A percentile compares a stretch with the other conserved stretches of the same genome.
These are phyloP conservation scores for Xylariaceae sp. DNA, from an alignment of 2,329 filamentous ascomycete species.

Conservation along the genomic window DNA sequence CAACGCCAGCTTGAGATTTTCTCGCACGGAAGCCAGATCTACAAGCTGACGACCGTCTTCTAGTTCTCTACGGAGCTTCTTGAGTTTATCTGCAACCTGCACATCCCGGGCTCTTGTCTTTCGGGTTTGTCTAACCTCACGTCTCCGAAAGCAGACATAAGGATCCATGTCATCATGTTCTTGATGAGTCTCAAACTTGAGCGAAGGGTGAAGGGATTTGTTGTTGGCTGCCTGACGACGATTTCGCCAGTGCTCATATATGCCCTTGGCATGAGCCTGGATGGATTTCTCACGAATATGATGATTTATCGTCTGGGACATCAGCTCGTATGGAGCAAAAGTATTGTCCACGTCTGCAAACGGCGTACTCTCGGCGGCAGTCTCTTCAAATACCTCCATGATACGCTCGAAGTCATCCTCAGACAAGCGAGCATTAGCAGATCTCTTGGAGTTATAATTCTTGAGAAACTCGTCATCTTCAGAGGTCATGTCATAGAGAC, in stretches of 20 bases:
- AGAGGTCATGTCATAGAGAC: conserved; percentile 88
- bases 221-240: conserved; percentile 65
- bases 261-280: conserved; percentile 60
- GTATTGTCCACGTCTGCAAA: conserved; percentile 88
- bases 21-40: conserved; percentile 71
- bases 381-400: conserved; percentile 93
- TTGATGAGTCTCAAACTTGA: conserved; percentile 92
- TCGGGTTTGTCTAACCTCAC: conserved; percentile 88
- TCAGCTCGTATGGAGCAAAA: conserved; percentile 70
- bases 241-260: conserved; percentile 87
- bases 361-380: conserved; percentile 75
- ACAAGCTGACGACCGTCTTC: conserved; percentile 84
- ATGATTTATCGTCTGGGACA: conserved; percentile 62
- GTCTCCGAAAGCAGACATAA: conserved; percentile 94
- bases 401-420: conserved; percentile 92
- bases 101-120: conserved; percentile 93
- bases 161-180: conserved; percentile 95
- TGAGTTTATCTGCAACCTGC: conserved; percentile 90
- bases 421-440: conserved; percentile 61
- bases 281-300: conserved; percentile 48
- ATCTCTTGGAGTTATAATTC: conserved; percentile 73
- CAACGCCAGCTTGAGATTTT: conserved; percentile 72
- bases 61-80: conserved; percentile 82
- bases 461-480: conserved; percentile 85
- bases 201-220: conserved; percentile 66